Conservation (phyloP, 2,329 filamentous ascomycete genomes). For the Trichoderma sp. region DNA sequence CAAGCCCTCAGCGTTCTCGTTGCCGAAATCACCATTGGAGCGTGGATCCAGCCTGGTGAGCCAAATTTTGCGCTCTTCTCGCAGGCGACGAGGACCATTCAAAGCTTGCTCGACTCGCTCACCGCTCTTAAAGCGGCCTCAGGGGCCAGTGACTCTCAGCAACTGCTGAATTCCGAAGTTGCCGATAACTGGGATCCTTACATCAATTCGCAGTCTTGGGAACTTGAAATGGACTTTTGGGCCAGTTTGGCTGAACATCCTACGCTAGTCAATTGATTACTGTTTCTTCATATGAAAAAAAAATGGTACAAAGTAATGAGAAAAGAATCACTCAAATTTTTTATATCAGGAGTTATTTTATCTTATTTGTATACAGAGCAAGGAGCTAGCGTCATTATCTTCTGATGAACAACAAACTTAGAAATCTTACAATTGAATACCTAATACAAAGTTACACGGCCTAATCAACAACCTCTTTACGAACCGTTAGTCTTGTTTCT, state of each 20-base stretch:
- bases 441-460: neutral
- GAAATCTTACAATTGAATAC: neutral
- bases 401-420: neutral
- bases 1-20: slow-evolving; percentile 15
- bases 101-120: slow-evolving; percentile 13
- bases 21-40: slow-evolving; percentile 9
- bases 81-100: slow-evolving; percentile 13
- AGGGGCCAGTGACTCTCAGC: neutral
- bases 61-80: slow-evolving; percentile 15
- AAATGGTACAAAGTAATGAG: neutral
- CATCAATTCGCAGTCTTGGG: slow-evolving; percentile 15
- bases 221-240: slow-evolving; percentile 17
- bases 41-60: slow-evolving; percentile 14
- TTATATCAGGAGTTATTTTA: neutral
- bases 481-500: slow-evolving; percentile 3
- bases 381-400: neutral
- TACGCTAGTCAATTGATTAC: slow-evolving; percentile 1
- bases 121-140: neutral
- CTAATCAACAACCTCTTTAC: neutral
- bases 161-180: neutral
- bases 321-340: neutral
- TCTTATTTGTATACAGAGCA: neutral
- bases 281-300: neutral
- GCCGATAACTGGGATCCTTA: slow-evolving; percentile 11
- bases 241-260: slow-evolving; percentile 11